Evolutionary conservation across 2,329 filamentous ascomycete species (phyloP), one percentile per base, ranked within the genome.

Genomic region (Colletotrichum horii): DNA sequence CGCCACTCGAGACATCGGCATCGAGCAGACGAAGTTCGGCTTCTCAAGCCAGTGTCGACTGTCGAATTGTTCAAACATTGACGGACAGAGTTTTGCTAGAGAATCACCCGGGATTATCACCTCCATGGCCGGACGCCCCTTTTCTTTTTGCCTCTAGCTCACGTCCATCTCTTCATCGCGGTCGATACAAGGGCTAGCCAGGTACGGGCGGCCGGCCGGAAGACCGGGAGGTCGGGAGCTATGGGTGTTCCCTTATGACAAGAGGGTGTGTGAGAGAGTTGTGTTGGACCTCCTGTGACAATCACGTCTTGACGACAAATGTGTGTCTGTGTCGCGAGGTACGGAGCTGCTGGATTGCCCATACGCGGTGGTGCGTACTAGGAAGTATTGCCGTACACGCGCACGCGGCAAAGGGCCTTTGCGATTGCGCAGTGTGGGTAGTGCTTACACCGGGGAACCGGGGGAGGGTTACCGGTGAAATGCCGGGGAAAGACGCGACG

Each of bases 371-470:
- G n/a, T 52, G 43, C 43, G n/a, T 22, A 22, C 43, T 52, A 22
- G 43, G 11, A 52, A 52, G 43, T 22, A 14, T 52, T 52, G n/a
- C 43, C 61, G 65, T 56, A 67, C 22, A 36, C 55, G 52, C 32
- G 48, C 66, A 61, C 52, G 66, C 66, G 66, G 66, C 66, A 69
- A 69, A 38, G 32, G 55, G 38, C 55, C 69, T 67, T 68, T 67
- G 70, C 69, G 43, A 58, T 62, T 14, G 36, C 55, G 26, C 30
- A 61, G 62, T 68, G 36, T 15, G 58, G 58, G 22, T 34, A 38
- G 55, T 58, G 72, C 73, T 67, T 66, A 64, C 52, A 52, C 69
- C 62, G 69, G 73, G 73, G 62, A 72, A 72, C 69, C 69, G 73
- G 73, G 56, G 62, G 32, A 72, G 26, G 62, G 55, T 60, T 58